Evolutionary conservation across 805 yeast genomes (phyloP), one percentile per base, ranked within the genome.

Genomic region (Ogataea haglerorum): DNA sequence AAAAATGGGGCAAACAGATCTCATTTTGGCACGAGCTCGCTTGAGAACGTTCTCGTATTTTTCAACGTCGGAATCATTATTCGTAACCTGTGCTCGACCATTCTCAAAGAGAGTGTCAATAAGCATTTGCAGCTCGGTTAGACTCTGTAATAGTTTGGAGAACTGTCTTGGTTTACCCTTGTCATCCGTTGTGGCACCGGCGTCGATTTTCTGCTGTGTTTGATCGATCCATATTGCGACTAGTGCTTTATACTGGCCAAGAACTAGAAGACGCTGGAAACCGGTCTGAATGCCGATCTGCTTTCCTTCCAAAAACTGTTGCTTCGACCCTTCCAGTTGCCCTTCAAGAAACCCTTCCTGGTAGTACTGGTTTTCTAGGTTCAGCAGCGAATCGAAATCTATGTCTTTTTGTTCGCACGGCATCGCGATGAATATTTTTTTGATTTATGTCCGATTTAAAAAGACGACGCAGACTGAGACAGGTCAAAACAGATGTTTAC

Each of bases 261-360:
- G 57, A 0, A 85, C 56, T 2, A 86, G 49, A 52, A 76, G 82
- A 43, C 85, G 63, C 59, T 84, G 93, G 52, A 78, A 83, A 0
- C 87, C 88, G 0, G 85, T 80, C 56, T 84, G 93, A 30, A 80
- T 70, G 0, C 98, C 98, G 49, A 79, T 81, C 54, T 86, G 88
- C 54, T 82, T 83, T 1, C 96, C 97, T 57, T 89, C 96, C 2
- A 69, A 48, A 37, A 63, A 69, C 34, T 88, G 89, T 30, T 78
- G 74, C 34, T 58, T 60, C 1, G 78, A 64, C 0, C 88, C 84
- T 36, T 75, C 82, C 4, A 65, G 61, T 28, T 73, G 73, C 1
- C 96, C 98, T 46, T 86, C 93, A 35, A 63, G 52, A 56, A 63
- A 84, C 1, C 97, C 96, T 45, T 77, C 78, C 5, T 73, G 59